Evolutionary conservation across 2,329 filamentous ascomycete species (phyloP).

Genomic region (Fusarium luffae): DNA sequence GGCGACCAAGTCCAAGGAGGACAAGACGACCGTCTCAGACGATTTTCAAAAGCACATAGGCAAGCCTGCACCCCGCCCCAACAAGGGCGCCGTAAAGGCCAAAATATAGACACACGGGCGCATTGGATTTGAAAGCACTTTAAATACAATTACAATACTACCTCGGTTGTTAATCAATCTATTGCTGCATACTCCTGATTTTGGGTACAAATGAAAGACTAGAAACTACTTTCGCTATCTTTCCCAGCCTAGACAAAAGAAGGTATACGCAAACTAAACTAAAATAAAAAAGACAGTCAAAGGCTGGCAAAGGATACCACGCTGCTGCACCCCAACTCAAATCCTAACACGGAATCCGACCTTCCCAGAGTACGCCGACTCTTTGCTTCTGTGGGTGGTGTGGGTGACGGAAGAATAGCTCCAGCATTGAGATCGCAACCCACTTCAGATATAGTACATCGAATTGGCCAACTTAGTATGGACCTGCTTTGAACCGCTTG

Average conservation of each 20-base stretch:
- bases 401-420: background rate
- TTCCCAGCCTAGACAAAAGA: background rate
- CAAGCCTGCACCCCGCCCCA: conserved; percentile 29
- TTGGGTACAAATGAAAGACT: background rate
- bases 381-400: background rate
- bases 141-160: background rate
- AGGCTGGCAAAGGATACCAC: background rate
- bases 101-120: conserved; percentile 44
- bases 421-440: conserved; percentile 43
- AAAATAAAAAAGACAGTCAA: background rate
- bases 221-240: background rate
- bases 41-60: conserved; percentile 67
- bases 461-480: conserved; percentile 57
- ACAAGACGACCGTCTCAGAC: conserved; percentile 64
- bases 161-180: background rate
- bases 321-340: background rate
- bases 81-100: conserved; percentile 41
- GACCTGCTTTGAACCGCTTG: conserved; percentile 46
- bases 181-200: background rate
- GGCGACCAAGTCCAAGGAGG: conserved; percentile 58
- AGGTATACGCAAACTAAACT: background rate
- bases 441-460: conserved; percentile 67
- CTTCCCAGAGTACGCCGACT: background rate
- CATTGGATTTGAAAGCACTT: background rate
- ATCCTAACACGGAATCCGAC: background rate